phyloP scores from a whole-genome alignment of 139 green algal species.

The Chlorella sp. region DNA sequence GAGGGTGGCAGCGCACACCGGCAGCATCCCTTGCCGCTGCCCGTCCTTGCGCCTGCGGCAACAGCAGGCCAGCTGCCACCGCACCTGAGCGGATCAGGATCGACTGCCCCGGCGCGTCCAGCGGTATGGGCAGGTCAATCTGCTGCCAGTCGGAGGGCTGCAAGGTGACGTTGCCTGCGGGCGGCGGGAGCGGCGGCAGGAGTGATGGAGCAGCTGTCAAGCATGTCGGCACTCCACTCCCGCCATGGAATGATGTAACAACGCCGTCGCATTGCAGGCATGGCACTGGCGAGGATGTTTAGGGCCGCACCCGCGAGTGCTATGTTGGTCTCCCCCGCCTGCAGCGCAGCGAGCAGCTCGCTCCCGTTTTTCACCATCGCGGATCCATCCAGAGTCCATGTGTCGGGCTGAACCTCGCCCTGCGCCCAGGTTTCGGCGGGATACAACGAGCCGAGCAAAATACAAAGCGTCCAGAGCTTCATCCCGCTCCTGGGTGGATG shows the following conservation, averaged over 20 bases:
- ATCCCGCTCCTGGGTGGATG: too few relatives aligned
- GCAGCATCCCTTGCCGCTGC: too few relatives aligned
- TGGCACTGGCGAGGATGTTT: too few relatives aligned
- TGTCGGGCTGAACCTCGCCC: background rate
- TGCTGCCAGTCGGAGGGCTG: background rate
- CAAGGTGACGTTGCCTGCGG: conserved; percentile 3
- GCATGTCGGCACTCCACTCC: too few relatives aligned
- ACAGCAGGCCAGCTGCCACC: background rate
- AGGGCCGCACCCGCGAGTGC: background rate
- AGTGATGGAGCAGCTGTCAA: too few relatives aligned
- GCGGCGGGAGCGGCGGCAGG: background rate
- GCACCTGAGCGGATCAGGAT: background rate
- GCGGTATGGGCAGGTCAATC: background rate
- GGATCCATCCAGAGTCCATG: too few relatives aligned
- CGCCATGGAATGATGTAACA: too few relatives aligned
- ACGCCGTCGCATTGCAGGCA: too few relatives aligned
- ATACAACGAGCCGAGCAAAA: too few relatives aligned
- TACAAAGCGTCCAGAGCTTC: too few relatives aligned
- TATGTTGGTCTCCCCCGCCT: background rate
- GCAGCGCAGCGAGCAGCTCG: background rate
- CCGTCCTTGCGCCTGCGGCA: background rate
- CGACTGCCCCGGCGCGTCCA: background rate
- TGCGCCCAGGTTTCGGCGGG: too few relatives aligned
- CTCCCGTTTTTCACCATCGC: background rate
- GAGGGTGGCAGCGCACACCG: too few relatives aligned